Conservation (phyloP, 2,329 filamentous ascomycete genomes). For the Aquanectria penicillioides region DNA sequence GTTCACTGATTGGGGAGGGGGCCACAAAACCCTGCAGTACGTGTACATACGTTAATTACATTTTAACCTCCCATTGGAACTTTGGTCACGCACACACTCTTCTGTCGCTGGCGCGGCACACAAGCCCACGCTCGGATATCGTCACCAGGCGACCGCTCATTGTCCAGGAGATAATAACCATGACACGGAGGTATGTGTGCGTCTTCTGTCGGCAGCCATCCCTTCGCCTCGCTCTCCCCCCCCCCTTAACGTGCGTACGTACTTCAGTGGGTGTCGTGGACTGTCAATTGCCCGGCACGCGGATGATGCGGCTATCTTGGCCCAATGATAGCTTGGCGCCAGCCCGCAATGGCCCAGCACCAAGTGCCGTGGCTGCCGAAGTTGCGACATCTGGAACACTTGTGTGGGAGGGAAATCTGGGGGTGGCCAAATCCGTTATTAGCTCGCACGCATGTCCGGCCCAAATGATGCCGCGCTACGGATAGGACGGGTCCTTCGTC, state of each 20-base stretch:
- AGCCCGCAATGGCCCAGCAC: conserved; percentile 27
- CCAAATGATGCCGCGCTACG: conserved; percentile 8
- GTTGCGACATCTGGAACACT: conserved; percentile 25
- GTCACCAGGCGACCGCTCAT: no score
- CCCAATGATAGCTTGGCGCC: conserved; percentile 37
- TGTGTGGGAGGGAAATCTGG: conserved; percentile 15
- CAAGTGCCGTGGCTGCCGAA: conserved; percentile 46
- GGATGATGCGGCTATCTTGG: conserved; percentile 43
- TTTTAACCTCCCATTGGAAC: no score
- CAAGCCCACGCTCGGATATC: no score
- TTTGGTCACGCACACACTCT: no score
- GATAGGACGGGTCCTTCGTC: conserved; percentile 13
- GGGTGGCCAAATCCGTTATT: conserved; percentile 18
- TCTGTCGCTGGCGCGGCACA: no score
- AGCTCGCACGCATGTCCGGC: not conserved
- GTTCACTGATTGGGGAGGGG: conserved; percentile 1
- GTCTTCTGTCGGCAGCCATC: no score
- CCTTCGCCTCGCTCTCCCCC: no score
- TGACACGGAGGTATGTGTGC: no score
- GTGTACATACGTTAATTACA: not conserved
- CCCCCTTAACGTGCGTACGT: no score
- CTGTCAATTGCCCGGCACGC: conserved; percentile 11
- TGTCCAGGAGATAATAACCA: no score
- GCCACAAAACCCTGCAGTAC: conserved; percentile 14
- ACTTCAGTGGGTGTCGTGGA: not conserved